Base-by-base conservation (phyloP, 495 filamentous ascomycete genomes). In the Penicillium simplicissimum region DNA sequence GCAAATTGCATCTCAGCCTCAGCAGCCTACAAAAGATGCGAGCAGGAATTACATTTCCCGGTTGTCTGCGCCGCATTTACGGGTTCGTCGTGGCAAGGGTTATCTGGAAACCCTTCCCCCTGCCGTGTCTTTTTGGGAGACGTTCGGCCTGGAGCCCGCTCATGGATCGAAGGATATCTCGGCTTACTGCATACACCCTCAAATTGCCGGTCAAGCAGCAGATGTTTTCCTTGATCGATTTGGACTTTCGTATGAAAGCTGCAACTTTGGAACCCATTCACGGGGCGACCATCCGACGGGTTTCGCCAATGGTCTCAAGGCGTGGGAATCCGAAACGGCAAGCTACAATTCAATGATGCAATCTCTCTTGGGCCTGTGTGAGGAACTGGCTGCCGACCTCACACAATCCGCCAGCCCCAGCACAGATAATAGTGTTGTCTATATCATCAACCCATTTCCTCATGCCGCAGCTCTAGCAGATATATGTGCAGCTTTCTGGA, bases 51-150 rank as follows among this genome's bases (percentile, higher is more conserved):
- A 67, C 31, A 76, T 81, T 53, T 68, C 66, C 33, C 78, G 67
- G 23, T 23, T 79, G 13, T 75, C 80, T 9, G 79, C 85, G 4
- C 91, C 91, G 3, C 88, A 93, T 69, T 69, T 97, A 28, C 90
- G 92, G 47, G 74, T 97, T 17, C 88, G 89, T 42, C 85, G 93
- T 2, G 86, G 87, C 13, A 90, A 92, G 47, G 85, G 83, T 7
- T 85, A 79, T 54, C 79, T 95, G 37, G 90, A 96, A 37, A 79
- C 96, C 35, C 78, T 96, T 40, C 91, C 94, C 9, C 81, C 93
- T 7, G 89, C 91, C 1, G 70, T 97, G 9, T 70, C 82, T 0
- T 99, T 98, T 67, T 98, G 96, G 96, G 93, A 98, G 64, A 89
- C 88, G 23, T 82, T 98, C 60, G 89, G 91, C 6, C 82, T 99